Evolutionary conservation across 2,329 filamentous ascomycete genomes (phyloP), one percentile per base, ranked within the genome.

Genomic region (Fusarium sp.): DNA sequence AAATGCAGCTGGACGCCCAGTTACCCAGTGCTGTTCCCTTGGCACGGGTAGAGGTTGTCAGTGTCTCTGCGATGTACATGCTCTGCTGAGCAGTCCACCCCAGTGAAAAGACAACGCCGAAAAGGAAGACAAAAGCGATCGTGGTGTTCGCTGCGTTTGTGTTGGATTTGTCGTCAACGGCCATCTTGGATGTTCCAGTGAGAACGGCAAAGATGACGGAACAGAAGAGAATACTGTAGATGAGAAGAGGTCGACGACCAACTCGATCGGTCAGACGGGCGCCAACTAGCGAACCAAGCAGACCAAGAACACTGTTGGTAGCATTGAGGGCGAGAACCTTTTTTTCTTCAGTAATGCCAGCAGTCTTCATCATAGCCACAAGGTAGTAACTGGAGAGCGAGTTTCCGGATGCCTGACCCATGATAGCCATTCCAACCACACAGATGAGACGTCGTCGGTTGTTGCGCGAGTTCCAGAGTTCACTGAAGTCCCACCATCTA

Each of bases 381-480:
- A 90, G 86, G 73, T 90, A 81, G 63, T 88, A 88, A 2, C 83
- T 82, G 15, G 81, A 80, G 11, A 85, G 75, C 2, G 81, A 82
- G 75, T 86, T 85, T 7, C 84, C 86, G 7, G 81, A 82, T 61
- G 85, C 83, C 73, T 89, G 86, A 3, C 84, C 84, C 69, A 89
- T 86, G 44, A 85, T 80, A 8, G 84, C 82, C 77, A 88, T 85
- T 21, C 82, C 82, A 5, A 84, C 74, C 33, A 86, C 85, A 66
- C 84, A 85, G 38, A 84, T 79, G 13, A 89, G 81, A 20, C 86
- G 83, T 57, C 85, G 84, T 15, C 83, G 79, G 6, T 83, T 80
- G 3, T 81, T 81, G 50, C 80, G 81, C 6, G 80, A 82, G 73
- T 81, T 82, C 78, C 85, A 83, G 5, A 88, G 81, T 38, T 84